Conservation (phyloP, 768 basidiomycete genomes). For the Kwoniella heveanensis region DNA sequence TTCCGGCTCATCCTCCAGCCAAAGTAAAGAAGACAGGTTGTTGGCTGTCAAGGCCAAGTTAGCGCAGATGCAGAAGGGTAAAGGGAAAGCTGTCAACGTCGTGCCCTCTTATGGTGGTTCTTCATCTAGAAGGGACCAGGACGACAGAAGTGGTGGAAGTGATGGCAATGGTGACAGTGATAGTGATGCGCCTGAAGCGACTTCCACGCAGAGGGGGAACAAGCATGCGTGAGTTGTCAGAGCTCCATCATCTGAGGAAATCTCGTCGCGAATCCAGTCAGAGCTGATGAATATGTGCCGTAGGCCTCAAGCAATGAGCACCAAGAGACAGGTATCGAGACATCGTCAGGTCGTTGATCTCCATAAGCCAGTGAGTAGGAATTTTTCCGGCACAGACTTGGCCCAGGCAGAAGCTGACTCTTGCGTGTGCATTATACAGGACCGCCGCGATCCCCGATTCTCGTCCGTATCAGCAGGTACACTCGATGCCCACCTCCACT, state of each 20-base stretch:
- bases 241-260: no score
- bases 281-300: no score
- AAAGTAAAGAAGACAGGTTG: constrained; percentile 28
- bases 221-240: constrained; percentile 88
- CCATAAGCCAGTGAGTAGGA: constrained; percentile 63
- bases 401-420: neutral
- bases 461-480: constrained; percentile 67
- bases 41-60: constrained; percentile 54
- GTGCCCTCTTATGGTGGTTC: constrained; percentile 10
- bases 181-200: constrained; percentile 57
- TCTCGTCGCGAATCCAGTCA: no score
- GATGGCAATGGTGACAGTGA: constrained; percentile 28
- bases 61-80: constrained; percentile 45
- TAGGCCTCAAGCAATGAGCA: constrained; percentile 79
- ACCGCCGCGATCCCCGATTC: constrained; percentile 85
- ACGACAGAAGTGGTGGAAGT: constrained; percentile 25
- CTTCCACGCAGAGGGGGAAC: constrained; percentile 63
- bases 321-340: constrained; percentile 80
- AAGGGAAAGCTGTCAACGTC: constrained; percentile 54
- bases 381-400: no score
- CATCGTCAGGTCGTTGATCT: constrained; percentile 70
- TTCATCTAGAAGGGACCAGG: constrained; percentile 48
- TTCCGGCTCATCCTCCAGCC: constrained; percentile 10
- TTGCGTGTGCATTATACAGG: constrained; percentile 58
- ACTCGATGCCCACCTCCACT: constrained; percentile 68